A percentile compares a stretch with the other conserved stretches of the same genome.
These are phyloP conservation scores for Saccharomyces paradoxus DNA, from an alignment of 805 yeast genomes.

Conservation along the genomic window DNA sequence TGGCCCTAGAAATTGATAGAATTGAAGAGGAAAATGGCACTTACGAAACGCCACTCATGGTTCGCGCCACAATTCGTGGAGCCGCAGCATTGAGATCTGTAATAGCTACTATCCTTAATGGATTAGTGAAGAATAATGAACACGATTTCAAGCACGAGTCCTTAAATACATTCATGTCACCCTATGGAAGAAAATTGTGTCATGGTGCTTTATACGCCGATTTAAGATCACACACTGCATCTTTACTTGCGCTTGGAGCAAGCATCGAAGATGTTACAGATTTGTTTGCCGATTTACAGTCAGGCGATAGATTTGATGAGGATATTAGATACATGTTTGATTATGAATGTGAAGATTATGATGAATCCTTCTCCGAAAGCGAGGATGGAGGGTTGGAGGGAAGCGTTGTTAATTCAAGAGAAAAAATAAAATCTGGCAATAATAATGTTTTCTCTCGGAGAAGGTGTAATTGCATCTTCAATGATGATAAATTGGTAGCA, in stretches of 20 bases:
- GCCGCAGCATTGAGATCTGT: constrained; percentile 55
- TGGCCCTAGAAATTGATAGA: constrained; percentile 56
- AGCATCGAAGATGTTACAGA: constrained; percentile 45
- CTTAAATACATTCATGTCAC: constrained; percentile 52
- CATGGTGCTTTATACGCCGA: constrained; percentile 55
- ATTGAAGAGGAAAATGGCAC: constrained; percentile 36
- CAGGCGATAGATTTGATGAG: constrained; percentile 60
- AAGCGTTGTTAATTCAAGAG: constrained; percentile 5
- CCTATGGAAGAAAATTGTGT: constrained; percentile 54
- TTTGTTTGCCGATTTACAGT: constrained; percentile 45
- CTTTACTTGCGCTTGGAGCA: constrained; percentile 42
- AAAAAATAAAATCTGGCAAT: constrained; percentile 9
- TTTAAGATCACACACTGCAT: constrained; percentile 49
- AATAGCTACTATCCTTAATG: constrained; percentile 52
- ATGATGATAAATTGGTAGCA: constrained; percentile 26
- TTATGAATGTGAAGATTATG: constrained; percentile 41
- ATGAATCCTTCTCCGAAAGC: constrained; percentile 28
- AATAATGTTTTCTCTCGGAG: constrained; percentile 9
- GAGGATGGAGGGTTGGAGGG: constrained; percentile 14
- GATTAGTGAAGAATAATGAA: constrained; percentile 32
- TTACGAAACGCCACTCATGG: constrained; percentile 37
- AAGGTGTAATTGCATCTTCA: constrained; percentile 34
- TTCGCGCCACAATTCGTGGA: constrained; percentile 49
- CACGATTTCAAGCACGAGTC: constrained; percentile 58
- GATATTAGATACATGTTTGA: constrained; percentile 57